phyloP scores from a whole-genome alignment of 2,329 filamentous ascomycete species.

The Drechmeria coniospora region DNA sequence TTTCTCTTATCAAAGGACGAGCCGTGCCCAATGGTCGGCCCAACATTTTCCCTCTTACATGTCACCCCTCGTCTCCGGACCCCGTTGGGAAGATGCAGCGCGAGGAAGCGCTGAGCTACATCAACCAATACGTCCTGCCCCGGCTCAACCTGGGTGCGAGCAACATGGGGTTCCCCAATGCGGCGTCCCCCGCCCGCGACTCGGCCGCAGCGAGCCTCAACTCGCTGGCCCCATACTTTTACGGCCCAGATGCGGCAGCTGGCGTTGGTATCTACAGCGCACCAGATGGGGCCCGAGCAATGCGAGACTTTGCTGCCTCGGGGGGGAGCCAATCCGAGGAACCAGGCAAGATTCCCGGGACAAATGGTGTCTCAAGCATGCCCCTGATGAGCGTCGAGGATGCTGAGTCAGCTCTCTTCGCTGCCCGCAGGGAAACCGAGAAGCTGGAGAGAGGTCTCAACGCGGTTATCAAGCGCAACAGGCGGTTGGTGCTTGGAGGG shows the following conservation, averaged over 20 bases:
- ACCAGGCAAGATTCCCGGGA: constrained; percentile 13
- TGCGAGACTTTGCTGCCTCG: constrained; percentile 17
- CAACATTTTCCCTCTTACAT: constrained; percentile 40
- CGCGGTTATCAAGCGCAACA: constrained; percentile 44
- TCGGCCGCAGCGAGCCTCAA: constrained; percentile 34
- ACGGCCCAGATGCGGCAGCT: constrained; percentile 28
- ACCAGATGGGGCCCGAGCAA: constrained; percentile 18
- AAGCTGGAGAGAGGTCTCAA: constrained; percentile 46
- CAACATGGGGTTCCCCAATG: constrained; percentile 26
- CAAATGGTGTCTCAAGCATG: constrained; percentile 24
- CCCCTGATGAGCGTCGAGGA: constrained; percentile 47
- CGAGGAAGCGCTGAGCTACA: constrained; percentile 51
- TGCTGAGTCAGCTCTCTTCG: constrained; percentile 37
- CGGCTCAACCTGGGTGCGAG: constrained; percentile 37
- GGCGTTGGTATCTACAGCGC: constrained; percentile 29
- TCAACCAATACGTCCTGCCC: constrained; percentile 53
- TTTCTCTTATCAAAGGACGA: constrained; percentile 47
- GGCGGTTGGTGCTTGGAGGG: constrained; percentile 34
- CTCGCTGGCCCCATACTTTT: constrained; percentile 41
- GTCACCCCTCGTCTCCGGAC: constrained; percentile 34
- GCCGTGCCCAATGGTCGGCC: constrained; percentile 49
- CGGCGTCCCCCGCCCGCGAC: constrained; percentile 23
- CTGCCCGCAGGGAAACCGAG: constrained; percentile 44
- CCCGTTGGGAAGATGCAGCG: constrained; percentile 50
- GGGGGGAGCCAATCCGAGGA: constrained; percentile 13